These are phyloP conservation scores for Coemansia pectinata DNA, from an alignment of 192 early-diverging fungal species.

Conservation along the genomic window DNA sequence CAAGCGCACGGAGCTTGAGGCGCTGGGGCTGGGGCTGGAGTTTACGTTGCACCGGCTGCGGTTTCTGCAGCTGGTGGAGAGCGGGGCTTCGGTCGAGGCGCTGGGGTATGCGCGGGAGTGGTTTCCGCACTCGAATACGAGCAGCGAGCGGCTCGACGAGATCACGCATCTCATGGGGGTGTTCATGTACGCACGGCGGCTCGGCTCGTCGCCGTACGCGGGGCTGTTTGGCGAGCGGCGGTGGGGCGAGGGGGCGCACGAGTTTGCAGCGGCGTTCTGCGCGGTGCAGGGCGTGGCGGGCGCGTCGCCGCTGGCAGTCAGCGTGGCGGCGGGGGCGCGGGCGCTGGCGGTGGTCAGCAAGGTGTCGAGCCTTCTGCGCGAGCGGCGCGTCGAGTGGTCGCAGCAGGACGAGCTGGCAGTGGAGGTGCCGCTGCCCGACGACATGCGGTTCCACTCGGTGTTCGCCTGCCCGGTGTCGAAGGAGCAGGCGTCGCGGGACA, in stretches of 20 bases:
- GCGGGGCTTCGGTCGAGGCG: constrained; percentile 54
- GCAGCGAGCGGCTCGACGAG: constrained; percentile 20
- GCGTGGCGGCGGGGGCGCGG: constrained; percentile 75
- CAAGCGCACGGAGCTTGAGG: constrained; percentile 60
- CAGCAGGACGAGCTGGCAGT: constrained; percentile 89
- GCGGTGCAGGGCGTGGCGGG: constrained; percentile 26
- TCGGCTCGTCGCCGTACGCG: constrained; percentile 75
- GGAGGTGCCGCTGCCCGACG: constrained; percentile 84
- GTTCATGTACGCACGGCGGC: constrained; percentile 56
- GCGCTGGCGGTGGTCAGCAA: constrained; percentile 93
- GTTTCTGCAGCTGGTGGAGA: constrained; percentile 74
- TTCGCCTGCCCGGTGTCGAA: constrained; percentile 98
- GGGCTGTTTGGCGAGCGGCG: constrained; percentile 40
- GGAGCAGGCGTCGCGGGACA: constrained; percentile 88
- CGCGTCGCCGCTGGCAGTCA: constrained; percentile 36
- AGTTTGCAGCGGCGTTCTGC: constrained; percentile 37
- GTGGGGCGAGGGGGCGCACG: constrained; percentile 33
- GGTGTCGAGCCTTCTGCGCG: constrained; percentile 83
- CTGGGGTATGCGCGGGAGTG: constrained; percentile 72
- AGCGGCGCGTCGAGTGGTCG: constrained; percentile 86
- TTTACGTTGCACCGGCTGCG: constrained; percentile 81
- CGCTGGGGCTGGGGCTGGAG: constrained; percentile 64
- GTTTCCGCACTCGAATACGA: constrained; percentile 62
- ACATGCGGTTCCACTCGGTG: constrained; percentile 90
- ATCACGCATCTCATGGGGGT: constrained; percentile 60